Conservation (phyloP, 2,329 filamentous ascomycete species). For the Exophiala dermatitidis region DNA sequence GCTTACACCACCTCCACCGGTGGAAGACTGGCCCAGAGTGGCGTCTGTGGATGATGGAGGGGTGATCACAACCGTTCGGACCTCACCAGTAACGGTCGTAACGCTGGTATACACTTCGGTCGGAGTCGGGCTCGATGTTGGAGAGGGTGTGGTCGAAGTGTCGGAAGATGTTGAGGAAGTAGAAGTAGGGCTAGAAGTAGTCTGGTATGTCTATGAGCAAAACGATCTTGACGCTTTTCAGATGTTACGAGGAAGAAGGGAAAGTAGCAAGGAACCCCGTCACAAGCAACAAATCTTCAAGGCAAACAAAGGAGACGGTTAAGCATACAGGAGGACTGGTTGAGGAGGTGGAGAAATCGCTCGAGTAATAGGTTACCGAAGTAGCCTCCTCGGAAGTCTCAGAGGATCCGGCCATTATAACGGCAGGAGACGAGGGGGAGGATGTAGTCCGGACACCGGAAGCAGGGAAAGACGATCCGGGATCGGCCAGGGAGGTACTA, state of each 20-base stretch:
- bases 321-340: constrained; percentile 22
- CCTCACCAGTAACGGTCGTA: constrained; percentile 30
- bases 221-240: not conserved
- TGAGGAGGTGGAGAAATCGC: constrained; percentile 11
- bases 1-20: constrained; percentile 30
- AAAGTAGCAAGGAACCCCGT: not conserved
- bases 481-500: constrained; percentile 22
- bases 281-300: not conserved
- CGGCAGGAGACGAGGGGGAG: constrained; percentile 16
- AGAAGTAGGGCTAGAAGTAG: not conserved
- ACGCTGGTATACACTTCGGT: constrained; percentile 25
- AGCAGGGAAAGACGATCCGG: constrained; percentile 16
- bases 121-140: constrained; percentile 21
- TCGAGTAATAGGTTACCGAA: constrained; percentile 17
- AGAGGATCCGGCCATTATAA: constrained; percentile 21
- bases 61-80: constrained; percentile 28
- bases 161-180: not conserved
- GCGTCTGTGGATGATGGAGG: constrained; percentile 21
- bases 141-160: not conserved
- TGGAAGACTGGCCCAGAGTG: constrained; percentile 21
- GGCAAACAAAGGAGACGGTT: constrained; percentile 9
- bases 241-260: not conserved
- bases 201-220: constrained; percentile 1
- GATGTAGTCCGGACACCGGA: constrained; percentile 7
- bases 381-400: constrained; percentile 23